A percentile compares a stretch with the other conserved stretches of the same genome.
Evolutionary conservation across 768 basidiomycete genomes (phyloP).

Genomic region (Termitomyces sp.): DNA sequence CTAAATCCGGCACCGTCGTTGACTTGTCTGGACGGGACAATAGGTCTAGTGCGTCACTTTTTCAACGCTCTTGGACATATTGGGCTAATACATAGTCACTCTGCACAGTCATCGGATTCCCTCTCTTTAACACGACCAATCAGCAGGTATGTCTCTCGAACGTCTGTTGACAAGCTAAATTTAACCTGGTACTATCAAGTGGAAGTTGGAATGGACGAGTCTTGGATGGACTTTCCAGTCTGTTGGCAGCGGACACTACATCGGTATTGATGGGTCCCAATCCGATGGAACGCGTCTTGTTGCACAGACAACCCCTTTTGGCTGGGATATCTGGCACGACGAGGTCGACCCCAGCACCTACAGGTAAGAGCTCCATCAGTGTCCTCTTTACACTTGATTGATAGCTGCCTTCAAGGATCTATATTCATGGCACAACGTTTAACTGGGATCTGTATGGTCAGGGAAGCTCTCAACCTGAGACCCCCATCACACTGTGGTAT

Average conservation of each 20-base stretch:
- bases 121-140: conserved; percentile 36
- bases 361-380: conserved; percentile 29
- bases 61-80: not conserved
- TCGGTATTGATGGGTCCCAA: conserved; percentile 32
- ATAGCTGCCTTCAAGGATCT: conserved; percentile 30
- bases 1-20: conserved; percentile 43
- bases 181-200: conserved; percentile 25
- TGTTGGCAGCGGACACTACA: conserved; percentile 32
- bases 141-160: conserved; percentile 34
- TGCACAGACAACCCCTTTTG: conserved; percentile 27
- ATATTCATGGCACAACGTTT: conserved; percentile 34
- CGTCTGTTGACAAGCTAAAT: not conserved
- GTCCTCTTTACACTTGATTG: not conserved
- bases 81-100: not conserved
- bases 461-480: conserved; percentile 40
- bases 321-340: conserved; percentile 50
- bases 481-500: conserved; percentile 41
- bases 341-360: conserved; percentile 28
- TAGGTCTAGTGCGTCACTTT: conserved; percentile 31
- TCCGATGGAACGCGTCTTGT: conserved; percentile 36
- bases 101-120: conserved; percentile 31
- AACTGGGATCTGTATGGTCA: conserved; percentile 44
- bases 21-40: conserved; percentile 54
- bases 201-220: conserved; percentile 38
- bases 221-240: conserved; percentile 39